These are phyloP conservation scores for Afroboletus lepidellus DNA, from an alignment of 1,284 basidiomycete species.

Conservation along the genomic window DNA sequence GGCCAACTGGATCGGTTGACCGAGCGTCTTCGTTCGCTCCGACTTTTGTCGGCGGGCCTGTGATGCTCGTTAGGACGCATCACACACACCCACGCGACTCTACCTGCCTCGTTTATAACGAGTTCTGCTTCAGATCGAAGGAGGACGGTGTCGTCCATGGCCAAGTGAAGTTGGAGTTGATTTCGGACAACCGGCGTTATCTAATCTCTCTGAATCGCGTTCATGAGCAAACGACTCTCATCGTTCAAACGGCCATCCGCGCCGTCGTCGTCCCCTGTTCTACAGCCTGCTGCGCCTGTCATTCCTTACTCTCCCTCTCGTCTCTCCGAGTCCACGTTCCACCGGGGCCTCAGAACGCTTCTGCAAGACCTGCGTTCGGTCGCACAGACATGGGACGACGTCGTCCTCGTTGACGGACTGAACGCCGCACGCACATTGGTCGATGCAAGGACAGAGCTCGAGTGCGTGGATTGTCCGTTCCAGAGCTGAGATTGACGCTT, in stretches of 20 bases:
- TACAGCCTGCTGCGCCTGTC: constrained; percentile 37
- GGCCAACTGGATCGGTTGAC: constrained; percentile 71
- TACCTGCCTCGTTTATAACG: constrained; percentile 58
- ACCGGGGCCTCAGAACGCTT: constrained; percentile 62
- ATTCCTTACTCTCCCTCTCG: constrained; percentile 53
- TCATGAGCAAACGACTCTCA: constrained; percentile 52
- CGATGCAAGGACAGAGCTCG: constrained; percentile 73
- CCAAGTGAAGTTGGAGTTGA: not conserved
- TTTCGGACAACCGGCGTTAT: no score
- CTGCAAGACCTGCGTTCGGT: constrained; percentile 62
- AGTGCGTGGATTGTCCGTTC: constrained; percentile 46
- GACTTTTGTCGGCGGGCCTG: constrained; percentile 74
- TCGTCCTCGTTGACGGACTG: constrained; percentile 72
- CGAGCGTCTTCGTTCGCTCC: constrained; percentile 66
- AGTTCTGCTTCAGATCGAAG: constrained; percentile 78
- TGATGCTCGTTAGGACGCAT: not conserved
- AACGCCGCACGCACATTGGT: constrained; percentile 62
- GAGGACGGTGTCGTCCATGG: constrained; percentile 41
- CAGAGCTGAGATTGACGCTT: not conserved
- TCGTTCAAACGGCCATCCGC: constrained; percentile 78
- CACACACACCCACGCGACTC: constrained; percentile 1
- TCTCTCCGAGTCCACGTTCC: constrained; percentile 62
- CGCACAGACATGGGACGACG: constrained; percentile 71
- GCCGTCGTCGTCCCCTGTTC: constrained; percentile 62
- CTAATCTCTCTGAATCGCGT: constrained; percentile 16